phyloP scores from a whole-genome alignment of 805 yeast genomes.

The Candida piceae region DNA sequence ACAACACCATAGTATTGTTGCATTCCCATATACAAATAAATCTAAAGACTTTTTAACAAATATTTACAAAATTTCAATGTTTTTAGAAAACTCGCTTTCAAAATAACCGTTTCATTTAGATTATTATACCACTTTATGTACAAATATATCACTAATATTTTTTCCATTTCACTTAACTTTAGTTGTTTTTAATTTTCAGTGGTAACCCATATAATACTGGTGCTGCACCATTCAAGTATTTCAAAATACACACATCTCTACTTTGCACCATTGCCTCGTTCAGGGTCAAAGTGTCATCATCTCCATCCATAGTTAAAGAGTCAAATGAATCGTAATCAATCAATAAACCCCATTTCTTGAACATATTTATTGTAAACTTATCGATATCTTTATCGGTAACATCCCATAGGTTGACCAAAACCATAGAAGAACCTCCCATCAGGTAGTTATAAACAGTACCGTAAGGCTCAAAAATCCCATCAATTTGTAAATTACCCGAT shows the following conservation, averaged over 20 bases:
- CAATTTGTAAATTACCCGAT: constrained; percentile 60
- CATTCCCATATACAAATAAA: background rate
- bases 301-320: constrained; percentile 8
- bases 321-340: constrained; percentile 24
- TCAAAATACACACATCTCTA: constrained; percentile 63
- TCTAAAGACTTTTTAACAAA: background rate
- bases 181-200: constrained; percentile 25
- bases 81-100: background rate
- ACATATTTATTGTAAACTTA: constrained; percentile 56
- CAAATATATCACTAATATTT: background rate
- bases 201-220: constrained; percentile 92
- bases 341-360: constrained; percentile 63
- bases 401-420: constrained; percentile 89
- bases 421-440: constrained; percentile 75
- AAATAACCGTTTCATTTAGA: too few relatives aligned
- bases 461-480: constrained; percentile 61
- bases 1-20: background rate
- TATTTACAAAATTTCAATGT: background rate
- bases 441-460: constrained; percentile 78
- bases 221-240: constrained; percentile 84
- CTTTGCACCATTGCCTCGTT: constrained; percentile 57
- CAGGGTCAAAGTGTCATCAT: constrained; percentile 27
- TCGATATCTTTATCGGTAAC: constrained; percentile 96
- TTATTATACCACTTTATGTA: too few relatives aligned
- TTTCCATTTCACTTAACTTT: background rate